Base-by-base conservation (phyloP, 139 green algal species). In the Closterium sp. region DNA sequence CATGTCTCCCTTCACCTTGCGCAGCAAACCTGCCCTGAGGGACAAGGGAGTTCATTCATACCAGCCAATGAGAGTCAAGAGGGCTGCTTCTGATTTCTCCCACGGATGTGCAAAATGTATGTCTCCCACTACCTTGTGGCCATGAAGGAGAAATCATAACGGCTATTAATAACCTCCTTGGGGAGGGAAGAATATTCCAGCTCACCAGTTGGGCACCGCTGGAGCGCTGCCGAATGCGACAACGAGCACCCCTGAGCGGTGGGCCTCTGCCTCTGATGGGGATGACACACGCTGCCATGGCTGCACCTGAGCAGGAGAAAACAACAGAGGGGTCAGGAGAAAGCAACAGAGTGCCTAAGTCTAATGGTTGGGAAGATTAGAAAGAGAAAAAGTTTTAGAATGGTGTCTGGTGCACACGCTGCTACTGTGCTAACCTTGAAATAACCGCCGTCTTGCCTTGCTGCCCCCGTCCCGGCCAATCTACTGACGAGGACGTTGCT, bases 191-290 rank as follows among this genome's bases (percentile, higher is more conserved):
- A 21, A 34, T 84, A 6, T 81, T 23, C 28, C 25, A 30, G n/a
- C 87, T 91, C 34, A 93, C 91, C 91, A 99, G 93, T 99, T 99
- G 23, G 98, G 97, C n/a, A 96, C 95, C 2, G 97, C 97, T 2
- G 97, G 97, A 4, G 97, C 97, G 66, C 95, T 97, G 31, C 96
- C 97, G 95, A 99, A 99, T 4, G 97, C 95, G 28, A 99, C 97
- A 35, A 99, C 94, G 69, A 99, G 93, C 87, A 31, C 91, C n/a
- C 31, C 88, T 35, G 64, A 76, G 55, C 55, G 12, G 55, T 76
- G 16, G 55, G 10, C 55, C 55, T 76, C 55, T 25, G 55, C 55
- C 55, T 76, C 55, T 76, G 55, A 76, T 19, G 55, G 2, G 19
- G 31, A 43, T 36, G 84, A 38, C 5, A 30, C 76, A 33, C 25